Evolutionary conservation across 2,329 filamentous ascomycete genomes (phyloP), one percentile per base, ranked within the genome.

Genomic region (Gyromitra esculenta): DNA sequence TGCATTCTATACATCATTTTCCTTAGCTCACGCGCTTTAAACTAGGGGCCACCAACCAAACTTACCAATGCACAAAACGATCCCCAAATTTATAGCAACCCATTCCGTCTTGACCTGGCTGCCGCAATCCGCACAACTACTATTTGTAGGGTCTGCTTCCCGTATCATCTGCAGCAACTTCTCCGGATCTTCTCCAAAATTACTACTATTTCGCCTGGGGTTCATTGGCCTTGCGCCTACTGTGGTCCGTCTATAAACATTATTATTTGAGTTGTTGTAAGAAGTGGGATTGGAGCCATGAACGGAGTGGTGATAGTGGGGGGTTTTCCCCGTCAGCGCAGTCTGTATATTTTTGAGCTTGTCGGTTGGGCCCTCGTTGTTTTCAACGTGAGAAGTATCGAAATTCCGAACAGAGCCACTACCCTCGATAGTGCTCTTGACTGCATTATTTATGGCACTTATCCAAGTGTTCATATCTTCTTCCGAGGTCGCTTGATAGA

Each of bases 401-500:
- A 85, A 84, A 9, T 84, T 81, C 1, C 85, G 84, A 11, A 85
- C 83, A 69, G 86, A 85, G 39, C 89, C 89, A 78, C 91, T 90
- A 56, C 92, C 91, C 84, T 99, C 96, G 64, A 99, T 93, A 15
- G 96, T 96, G 82, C 93, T 97, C 82, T 99, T 96, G 50, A 98
- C 86, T 8, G 96, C 96, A 82, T 98, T 99, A 84, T 99, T 99
- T 85, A 99, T 96, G 21, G 96, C 91, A 25, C 89, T 87, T 80
- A 99, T 99, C 96, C 96, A 99, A 80, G 90, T 95, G 82, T 91
- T 94, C 93, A 99, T 97, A 81, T 99, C 96, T 50, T 99, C 96
- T 84, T 98, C 96, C 0, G 95, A 97, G 0, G 95, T 97, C 52
- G 95, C 96, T 85, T 99, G 96, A 83, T 98, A 99, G 15, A 98